These are phyloP conservation scores for Clarkia xantiana DNA, from an alignment of 345 rosid species.

Conservation along the genomic window DNA sequence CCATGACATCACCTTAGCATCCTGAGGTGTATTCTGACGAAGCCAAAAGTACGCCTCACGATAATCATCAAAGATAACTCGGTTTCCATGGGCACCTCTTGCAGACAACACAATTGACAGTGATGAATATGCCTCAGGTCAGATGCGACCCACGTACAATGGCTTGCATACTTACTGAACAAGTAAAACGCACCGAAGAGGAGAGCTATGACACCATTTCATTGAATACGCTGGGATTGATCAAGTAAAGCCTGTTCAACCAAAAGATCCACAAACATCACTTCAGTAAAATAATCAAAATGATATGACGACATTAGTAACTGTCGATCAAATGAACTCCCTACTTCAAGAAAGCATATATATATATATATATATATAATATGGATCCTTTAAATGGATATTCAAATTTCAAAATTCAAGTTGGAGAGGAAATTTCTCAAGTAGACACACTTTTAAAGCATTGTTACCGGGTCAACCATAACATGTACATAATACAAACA, in stretches of 20 bases:
- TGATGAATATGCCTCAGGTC: slow-evolving; percentile 99
- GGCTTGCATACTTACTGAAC: slow-evolving; percentile 80
- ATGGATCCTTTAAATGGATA: too few relatives aligned
- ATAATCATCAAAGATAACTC: slow-evolving; percentile 92
- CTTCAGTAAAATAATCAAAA: not conserved
- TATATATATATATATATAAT: too few relatives aligned
- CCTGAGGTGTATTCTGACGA: slow-evolving; percentile 85
- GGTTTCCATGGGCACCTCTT: slow-evolving; percentile 93
- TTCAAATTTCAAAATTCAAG: too few relatives aligned
- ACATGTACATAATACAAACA: too few relatives aligned
- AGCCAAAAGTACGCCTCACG: slow-evolving; percentile 99
- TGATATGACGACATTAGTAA: too few relatives aligned
- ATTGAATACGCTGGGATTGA: slow-evolving; percentile 92
- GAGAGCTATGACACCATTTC: slow-evolving; percentile 71
- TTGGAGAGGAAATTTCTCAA: too few relatives aligned
- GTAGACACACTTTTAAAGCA: too few relatives aligned
- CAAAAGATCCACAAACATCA: slow-evolving; percentile 6
- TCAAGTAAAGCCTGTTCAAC: slow-evolving; percentile 53
- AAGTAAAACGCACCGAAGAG: slow-evolving; percentile 79
- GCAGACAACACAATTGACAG: slow-evolving; percentile 98
- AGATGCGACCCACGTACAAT: slow-evolving; percentile 98
- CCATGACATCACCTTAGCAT: slow-evolving; percentile 99
- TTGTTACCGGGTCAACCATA: too few relatives aligned
- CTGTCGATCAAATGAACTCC: too few relatives aligned
- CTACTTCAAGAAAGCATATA: too few relatives aligned